phyloP scores from a whole-genome alignment of 2,329 filamentous ascomycete genomes.

The Alternaria ventricosa region DNA sequence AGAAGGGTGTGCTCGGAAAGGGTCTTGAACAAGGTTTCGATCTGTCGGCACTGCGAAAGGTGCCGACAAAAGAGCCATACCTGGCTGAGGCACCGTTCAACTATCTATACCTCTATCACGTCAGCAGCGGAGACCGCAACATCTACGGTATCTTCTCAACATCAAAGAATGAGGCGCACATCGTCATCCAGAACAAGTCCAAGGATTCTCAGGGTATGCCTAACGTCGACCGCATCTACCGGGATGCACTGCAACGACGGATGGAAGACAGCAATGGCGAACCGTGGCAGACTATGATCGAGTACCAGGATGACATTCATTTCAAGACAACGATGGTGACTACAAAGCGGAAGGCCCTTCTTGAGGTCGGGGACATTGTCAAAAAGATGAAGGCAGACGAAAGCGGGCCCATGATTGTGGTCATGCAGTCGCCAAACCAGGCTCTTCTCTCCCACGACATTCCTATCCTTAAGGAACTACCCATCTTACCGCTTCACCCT shows the following conservation, averaged over 20 bases:
- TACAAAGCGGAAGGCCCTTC: conserved; percentile 84
- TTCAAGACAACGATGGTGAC: conserved; percentile 90
- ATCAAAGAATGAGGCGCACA: conserved; percentile 76
- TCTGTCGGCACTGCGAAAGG: conserved; percentile 73
- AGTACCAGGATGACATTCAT: conserved; percentile 83
- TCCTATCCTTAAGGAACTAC: conserved; percentile 82
- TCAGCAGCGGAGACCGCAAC: conserved; percentile 87
- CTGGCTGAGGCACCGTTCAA: conserved; percentile 75
- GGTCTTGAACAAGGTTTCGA: conserved; percentile 95
- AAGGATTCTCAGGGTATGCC: conserved; percentile 85
- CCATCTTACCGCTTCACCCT: conserved; percentile 79
- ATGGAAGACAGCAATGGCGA: conserved; percentile 71
- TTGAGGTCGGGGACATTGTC: conserved; percentile 85
- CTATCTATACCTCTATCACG: conserved; percentile 92
- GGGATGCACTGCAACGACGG: conserved; percentile 72
- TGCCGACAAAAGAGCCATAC: conserved; percentile 74
- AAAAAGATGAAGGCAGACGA: conserved; percentile 93
- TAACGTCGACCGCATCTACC: conserved; percentile 88
- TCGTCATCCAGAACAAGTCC: conserved; percentile 85
- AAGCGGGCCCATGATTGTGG: conserved; percentile 77
- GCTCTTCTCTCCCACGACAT: conserved; percentile 84
- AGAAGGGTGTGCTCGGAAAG: conserved; percentile 88
- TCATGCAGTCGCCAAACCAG: conserved; percentile 88
- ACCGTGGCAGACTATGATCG: conserved; percentile 79
- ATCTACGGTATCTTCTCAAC: conserved; percentile 95